Base-by-base conservation (phyloP, 352 stramenopile species). In the Globisporangium apiculatum region DNA sequence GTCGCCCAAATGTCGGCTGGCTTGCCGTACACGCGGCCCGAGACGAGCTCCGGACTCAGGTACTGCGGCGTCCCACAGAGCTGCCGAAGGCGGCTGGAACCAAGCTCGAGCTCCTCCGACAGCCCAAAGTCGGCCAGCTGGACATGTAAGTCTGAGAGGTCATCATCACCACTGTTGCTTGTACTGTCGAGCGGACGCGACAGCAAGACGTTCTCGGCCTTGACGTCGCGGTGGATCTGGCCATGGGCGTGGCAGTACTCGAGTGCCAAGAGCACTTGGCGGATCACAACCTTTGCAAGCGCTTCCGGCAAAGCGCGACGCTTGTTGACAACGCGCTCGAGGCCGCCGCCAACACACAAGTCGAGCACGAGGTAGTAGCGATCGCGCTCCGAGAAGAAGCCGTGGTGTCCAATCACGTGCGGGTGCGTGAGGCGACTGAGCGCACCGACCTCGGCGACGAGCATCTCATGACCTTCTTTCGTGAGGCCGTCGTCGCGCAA, bases 21-120 rank as follows among this genome's bases (percentile, higher is more conserved):
- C 37, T 84, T 91, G 59, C 88, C 91, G 62, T 98, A 98, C 10
- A 82, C 69, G 10, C 86, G 76, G 0, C 92, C 87, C 50, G 91
- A 86, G 9, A 98, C 75, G 69, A 98, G 96, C 75, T 99, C 96
- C 0, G 96, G 93, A n/a, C 94, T 97, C 41, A 98, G 76, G 73
- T 98, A 99, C 50, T 97, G 94, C 6, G 95, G 95, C 41, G 96
- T 99, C 48, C 96, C 96, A 69, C 96, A 99, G 62, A 97, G 82
- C 35, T 94, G 94, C 35, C 87, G 87, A 14, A 98, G 83, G 49
- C 76, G 79, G 7, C 73, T 83, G 76, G 92, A 89, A 15, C 82
- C 85, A 50, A 94, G 81, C 54, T 97, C 82, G 35, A 97, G 80
- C 66, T 97, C 76, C 63, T 81, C 94, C n/a, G 81, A 88, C 11